These are phyloP conservation scores for Linnemannia zychae DNA, from an alignment of 192 early-diverging fungal species.

Conservation along the genomic window DNA sequence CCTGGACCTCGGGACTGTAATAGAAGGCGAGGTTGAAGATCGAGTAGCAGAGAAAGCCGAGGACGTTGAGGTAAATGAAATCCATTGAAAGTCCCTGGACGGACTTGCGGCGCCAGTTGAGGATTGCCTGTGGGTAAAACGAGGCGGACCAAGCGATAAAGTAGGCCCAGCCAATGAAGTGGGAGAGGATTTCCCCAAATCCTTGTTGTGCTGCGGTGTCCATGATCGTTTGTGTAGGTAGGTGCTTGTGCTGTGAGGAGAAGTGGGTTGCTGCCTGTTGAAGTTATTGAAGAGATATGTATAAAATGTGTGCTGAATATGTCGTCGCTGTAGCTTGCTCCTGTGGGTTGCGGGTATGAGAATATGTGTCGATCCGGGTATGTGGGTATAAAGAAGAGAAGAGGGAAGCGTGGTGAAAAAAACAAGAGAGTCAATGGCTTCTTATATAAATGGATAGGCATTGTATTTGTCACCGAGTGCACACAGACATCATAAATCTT, in stretches of 20 bases:
- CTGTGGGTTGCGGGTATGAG: not conserved
- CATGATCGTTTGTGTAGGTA: not conserved
- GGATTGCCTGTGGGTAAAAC: conserved; percentile 88
- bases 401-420: not conserved
- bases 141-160: conserved; percentile 88
- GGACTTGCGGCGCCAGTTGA: conserved; percentile 81
- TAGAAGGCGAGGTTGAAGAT: conserved; percentile 83
- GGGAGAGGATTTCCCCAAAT: conserved; percentile 8
- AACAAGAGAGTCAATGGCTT: not conserved
- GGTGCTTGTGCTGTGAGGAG: not conserved
- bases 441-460: not conserved
- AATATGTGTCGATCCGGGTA: not conserved
- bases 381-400: not conserved
- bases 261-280: not conserved
- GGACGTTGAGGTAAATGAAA: conserved; percentile 86
- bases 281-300: not conserved
- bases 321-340: not conserved
- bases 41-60: conserved; percentile 88
- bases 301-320: not conserved
- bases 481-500: not conserved
- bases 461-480: not conserved
- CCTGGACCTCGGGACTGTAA: conserved; percentile 68
- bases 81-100: conserved; percentile 91
- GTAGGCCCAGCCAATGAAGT: conserved; percentile 60
- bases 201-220: conserved; percentile 1